Evolutionary conservation across 306 rosid species (phyloP), one percentile per base, ranked within the genome.

Genomic region (Ormosia semicastrata): DNA sequence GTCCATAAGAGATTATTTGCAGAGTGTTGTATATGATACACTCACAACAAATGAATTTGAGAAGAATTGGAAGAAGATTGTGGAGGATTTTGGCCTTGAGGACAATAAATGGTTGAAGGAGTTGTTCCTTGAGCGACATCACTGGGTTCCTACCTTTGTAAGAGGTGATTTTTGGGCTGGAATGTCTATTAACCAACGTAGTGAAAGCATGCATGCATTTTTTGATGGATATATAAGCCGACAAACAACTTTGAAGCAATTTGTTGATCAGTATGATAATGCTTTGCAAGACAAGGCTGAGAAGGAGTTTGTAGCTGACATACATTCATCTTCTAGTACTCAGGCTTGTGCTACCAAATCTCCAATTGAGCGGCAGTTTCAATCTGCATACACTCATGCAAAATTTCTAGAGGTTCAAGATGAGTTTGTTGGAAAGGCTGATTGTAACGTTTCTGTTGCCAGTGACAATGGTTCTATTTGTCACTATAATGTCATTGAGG

Each of bases 341-440:
- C 80, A 53, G 17, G 52, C 80, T 34, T 78, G 83, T 34, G 83
- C 54, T 44, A 83, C 80, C 17, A 65, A 71, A 18, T 83, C 86
- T 43, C 49, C 75, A 14, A 44, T 78, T 36, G 86, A 83, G 80
- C 66, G 40, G 33, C 86, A 71, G 53, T 83, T 78, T 57, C 80
- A 71, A 41, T 52, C 76, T 54, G 76, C 71, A 6, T 78, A 64
- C 66, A 78, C 86, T 8, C 58, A 78, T 44, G 32, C 83, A 47
- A 83, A 78, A 57, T 83, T 78, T 78, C 11, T 71, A 11, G 83
- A 78, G 83, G 70, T 78, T 72, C 83, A 78, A 50, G 44, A 13
- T 18, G 87, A 78, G 39, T 83, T 83, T 78, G 33, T 78, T 54
- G 87, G 87, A 57, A 83, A 72, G 66, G 80, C 76, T 43, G 80